Percentiles rank a stretch among this genome's conserved stretches.
These are phyloP conservation scores for Populus euphratica DNA, from an alignment of 345 rosid species.

Conservation along the genomic window DNA sequence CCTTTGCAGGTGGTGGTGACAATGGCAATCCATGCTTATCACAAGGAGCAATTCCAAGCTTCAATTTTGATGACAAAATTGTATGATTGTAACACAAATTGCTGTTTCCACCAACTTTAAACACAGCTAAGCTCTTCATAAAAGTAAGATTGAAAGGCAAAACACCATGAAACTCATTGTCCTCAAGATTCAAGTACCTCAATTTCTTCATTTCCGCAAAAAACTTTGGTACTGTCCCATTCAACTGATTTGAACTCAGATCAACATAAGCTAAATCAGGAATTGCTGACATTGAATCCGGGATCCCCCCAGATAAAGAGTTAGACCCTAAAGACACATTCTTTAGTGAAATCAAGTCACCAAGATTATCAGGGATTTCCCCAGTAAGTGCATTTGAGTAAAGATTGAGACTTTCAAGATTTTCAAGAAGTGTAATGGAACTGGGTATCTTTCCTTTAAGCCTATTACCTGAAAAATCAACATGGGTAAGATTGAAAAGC, in stretches of 20 bases:
- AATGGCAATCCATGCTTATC: slow-evolving; percentile 88
- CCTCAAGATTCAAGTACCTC: slow-evolving; percentile 67
- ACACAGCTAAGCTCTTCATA: slow-evolving; percentile 52
- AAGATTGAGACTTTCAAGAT: slow-evolving; percentile 59
- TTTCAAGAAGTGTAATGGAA: slow-evolving; percentile 60
- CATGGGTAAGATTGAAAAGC: slow-evolving; percentile 49
- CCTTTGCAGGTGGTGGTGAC: slow-evolving; percentile 77
- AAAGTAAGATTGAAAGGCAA: slow-evolving; percentile 79
- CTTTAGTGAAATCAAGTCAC: slow-evolving; percentile 63
- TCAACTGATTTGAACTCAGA: slow-evolving; percentile 84
- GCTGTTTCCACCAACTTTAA: slow-evolving; percentile 72
- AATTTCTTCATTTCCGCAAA: slow-evolving; percentile 60
- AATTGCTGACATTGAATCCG: slow-evolving; percentile 69
- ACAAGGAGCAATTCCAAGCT: slow-evolving; percentile 75
- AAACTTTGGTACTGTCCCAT: slow-evolving; percentile 80
- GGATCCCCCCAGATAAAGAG: slow-evolving; percentile 75
- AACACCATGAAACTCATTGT: slow-evolving; percentile 69
- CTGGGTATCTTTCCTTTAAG: slow-evolving; percentile 71
- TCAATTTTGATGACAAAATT: slow-evolving; percentile 61
- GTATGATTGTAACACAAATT: slow-evolving; percentile 80
- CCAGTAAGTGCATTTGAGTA: slow-evolving; percentile 63
- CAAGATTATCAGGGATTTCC: slow-evolving; percentile 57
- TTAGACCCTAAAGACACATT: slow-evolving; percentile 71
- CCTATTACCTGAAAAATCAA: slow-evolving; percentile 71
- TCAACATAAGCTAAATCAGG: slow-evolving; percentile 68